Evolutionary conservation across 495 filamentous ascomycete species (phyloP).

Genomic region (Massariosphaeria phaeospora): DNA sequence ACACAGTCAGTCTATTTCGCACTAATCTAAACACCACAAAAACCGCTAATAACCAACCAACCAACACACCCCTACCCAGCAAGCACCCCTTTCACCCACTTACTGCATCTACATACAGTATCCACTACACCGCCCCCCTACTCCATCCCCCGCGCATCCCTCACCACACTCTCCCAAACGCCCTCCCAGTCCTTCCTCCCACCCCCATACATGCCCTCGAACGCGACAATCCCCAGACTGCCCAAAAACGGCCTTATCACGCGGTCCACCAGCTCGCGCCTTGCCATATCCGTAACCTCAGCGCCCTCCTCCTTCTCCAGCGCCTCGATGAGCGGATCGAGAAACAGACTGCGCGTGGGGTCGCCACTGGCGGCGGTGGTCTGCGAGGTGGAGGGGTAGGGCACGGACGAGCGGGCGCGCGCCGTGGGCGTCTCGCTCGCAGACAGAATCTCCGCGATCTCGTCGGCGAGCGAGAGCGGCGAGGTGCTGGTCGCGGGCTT

Average conservation of each 20-base stretch:
- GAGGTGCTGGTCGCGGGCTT: slow-evolving; percentile 61
- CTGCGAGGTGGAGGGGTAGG: neutral
- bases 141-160: slow-evolving; percentile 22
- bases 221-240: slow-evolving; percentile 83
- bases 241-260: slow-evolving; percentile 85
- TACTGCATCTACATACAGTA: too few species aligned
- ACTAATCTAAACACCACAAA: too few species aligned
- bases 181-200: slow-evolving; percentile 56
- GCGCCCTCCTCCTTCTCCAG: slow-evolving; percentile 32
- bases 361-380: neutral
- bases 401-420: neutral
- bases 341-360: slow-evolving; percentile 16
- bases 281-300: slow-evolving; percentile 36
- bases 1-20: too few species aligned
- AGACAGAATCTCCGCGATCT: slow-evolving; percentile 74
- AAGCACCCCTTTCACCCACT: too few species aligned
- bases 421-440: slow-evolving; percentile 37
- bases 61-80: too few species aligned
- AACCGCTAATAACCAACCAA: too few species aligned
- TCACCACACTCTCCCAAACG: slow-evolving; percentile 18
- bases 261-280: slow-evolving; percentile 42
- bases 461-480: slow-evolving; percentile 75
- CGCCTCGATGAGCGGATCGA: slow-evolving; percentile 21
- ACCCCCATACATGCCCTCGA: slow-evolving; percentile 89
- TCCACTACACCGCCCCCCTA: too few species aligned